phyloP scores from a whole-genome alignment of 2,329 filamentous ascomycete species.

The Penicillium paneum region DNA sequence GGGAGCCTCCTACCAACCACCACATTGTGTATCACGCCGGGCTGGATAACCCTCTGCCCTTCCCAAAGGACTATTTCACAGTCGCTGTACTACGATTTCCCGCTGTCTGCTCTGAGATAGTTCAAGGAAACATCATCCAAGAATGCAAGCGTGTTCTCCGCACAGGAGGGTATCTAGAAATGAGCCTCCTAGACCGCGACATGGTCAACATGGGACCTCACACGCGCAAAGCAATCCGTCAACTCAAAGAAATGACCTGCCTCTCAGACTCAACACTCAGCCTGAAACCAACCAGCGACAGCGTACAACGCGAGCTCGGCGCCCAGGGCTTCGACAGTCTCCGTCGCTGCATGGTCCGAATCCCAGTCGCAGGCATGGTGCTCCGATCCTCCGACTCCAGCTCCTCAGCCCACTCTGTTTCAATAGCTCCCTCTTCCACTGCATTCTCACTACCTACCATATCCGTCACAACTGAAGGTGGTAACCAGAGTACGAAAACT shows the following conservation, averaged over 20 bases:
- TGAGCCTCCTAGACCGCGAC: conserved; percentile 50
- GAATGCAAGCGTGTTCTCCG: conserved; percentile 50
- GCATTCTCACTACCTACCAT: conserved; percentile 23
- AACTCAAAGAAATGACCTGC: conserved; percentile 47
- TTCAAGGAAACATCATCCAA: conserved; percentile 45
- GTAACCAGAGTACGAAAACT: conserved; percentile 12
- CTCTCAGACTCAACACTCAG: conserved; percentile 42
- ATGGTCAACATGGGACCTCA: conserved; percentile 51
- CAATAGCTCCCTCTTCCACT: conserved; percentile 26
- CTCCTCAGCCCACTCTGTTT: conserved; percentile 37
- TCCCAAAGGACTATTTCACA: conserved; percentile 47
- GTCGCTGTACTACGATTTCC: conserved; percentile 48
- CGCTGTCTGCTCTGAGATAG: conserved; percentile 43
- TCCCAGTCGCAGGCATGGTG: conserved; percentile 48
- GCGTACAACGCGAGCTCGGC: conserved; percentile 46
- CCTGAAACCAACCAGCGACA: conserved; percentile 48
- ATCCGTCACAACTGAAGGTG: conserved; percentile 21
- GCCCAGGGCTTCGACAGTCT: conserved; percentile 48
- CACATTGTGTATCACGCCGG: conserved; percentile 43
- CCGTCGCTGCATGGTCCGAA: conserved; percentile 49
- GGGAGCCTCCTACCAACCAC: conserved; percentile 44
- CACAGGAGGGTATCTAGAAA: conserved; percentile 49
- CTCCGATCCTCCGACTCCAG: conserved; percentile 42
- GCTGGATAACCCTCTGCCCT: conserved; percentile 44
- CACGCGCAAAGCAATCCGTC: conserved; percentile 45